Base-by-base conservation (phyloP, 2,329 filamentous ascomycete species). In the Colletotrichum godetiae region DNA sequence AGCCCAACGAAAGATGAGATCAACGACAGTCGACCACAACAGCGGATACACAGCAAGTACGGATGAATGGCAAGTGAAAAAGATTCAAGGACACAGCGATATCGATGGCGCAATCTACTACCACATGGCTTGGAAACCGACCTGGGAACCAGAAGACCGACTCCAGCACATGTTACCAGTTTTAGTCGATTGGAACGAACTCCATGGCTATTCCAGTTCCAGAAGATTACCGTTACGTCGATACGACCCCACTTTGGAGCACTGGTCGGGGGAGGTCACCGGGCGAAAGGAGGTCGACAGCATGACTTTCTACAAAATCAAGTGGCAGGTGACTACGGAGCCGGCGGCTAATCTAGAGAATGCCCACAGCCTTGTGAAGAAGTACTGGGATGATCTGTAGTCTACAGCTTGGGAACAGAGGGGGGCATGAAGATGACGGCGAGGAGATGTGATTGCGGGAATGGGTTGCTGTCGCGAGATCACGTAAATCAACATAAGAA, bases 261-360 rank as follows among this genome's bases (percentile, higher is more conserved):
- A 67, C 12, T 67, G 22, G 63, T 59, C 22, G 15, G 63, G 35
- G 33, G 49, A 58, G 24, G 53, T 52, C 31, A 66, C 49, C 24
- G 22, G 52, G 22, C 15, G 62, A 13, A 19, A 56, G 19, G 11
- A 29, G n/a, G 22, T 22, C 15, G 24, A 65, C 33, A n/a, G 52
- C 31, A 8, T 27, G 31, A 22, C 22, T 2, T 42, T 56, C 31
- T 66, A 66, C 37, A 57, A 66, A 33, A 58, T 58, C 27, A 0
- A 58, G 35, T 66, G 19, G 55, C 12, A 66, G 15, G n/a, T 19
- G 8, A 66, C 63, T 31, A 58, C 5, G 11, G 63, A 66, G 31
- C 53, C 31, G 12, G 53, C 57, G 46, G 63, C 27, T 13, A 66
- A 66, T 58, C 13, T 58, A 24, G 27, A 66, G 63, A 33, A 66